Base-by-base conservation (phyloP, 768 basidiomycete species). In the Lentinula boryana region DNA sequence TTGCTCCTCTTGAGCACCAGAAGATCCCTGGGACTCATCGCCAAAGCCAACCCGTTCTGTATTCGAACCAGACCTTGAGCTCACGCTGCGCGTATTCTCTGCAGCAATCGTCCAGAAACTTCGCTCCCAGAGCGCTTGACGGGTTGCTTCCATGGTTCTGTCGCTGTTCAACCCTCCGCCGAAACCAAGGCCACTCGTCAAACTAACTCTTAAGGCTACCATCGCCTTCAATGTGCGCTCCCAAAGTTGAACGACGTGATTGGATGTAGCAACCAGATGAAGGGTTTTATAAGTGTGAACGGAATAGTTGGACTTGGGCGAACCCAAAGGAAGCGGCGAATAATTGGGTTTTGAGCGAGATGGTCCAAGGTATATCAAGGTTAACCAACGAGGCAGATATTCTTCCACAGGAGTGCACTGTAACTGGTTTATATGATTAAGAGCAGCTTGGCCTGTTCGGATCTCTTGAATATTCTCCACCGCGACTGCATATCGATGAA, bases 401-500 rank as follows among this genome's bases (percentile, higher is more conserved):
- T 90, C 87, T 62, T 81, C 80, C 56, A 84, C 81, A 50, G 77
- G 73, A 0, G 88, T 75, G 41, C 85, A 77, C 67, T 84, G 82
- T 73, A 88, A 87, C 66, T 86, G 86, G 52, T 83, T 78, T 56
- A 87, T 84, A 68, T 91, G 87, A 70, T 87, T 86, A 18, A 81
- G 78, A 1, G 89, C 85, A 35, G 91, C 86, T 4, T 80, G 68
- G 12, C 89, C 90, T 0, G 86, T 79, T 15, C 95, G 87, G 32
- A 97, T 82, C 68, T 96, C 95, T 58, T 91, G 89, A 71, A 97
- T 91, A 64, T 84, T 80, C 69, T 92, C 92, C 67, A 97, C 87
- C 1, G 88, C 83, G 48, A 96, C 95, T 95, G 62, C 15, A 58
- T 51, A 18, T 38, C 51, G 41, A 50, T 9, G 10, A 13, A 10